A percentile compares a stretch with the other conserved stretches of the same genome.
Evolutionary conservation across 805 yeast species (phyloP).

Genomic region (Saccharomyces eubayanus): DNA sequence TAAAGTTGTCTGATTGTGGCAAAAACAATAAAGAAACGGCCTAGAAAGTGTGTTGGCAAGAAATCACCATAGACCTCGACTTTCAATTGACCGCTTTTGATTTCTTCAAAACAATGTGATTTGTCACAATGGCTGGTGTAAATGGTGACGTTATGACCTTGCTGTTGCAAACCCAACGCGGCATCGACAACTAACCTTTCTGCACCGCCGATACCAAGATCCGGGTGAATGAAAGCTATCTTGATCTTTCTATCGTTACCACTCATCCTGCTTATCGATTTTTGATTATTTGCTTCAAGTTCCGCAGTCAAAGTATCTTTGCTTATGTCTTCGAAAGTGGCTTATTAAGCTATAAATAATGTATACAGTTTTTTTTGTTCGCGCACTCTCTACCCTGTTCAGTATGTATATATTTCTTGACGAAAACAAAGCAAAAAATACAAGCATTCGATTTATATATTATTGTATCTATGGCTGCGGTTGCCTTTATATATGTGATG

Average conservation of each 20-base stretch:
- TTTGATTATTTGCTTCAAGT: background rate
- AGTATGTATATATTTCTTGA: background rate
- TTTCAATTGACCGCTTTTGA: conserved; percentile 45
- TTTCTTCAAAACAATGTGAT: conserved; percentile 86
- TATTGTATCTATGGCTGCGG: background rate
- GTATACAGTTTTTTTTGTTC: background rate
- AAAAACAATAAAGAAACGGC: conserved; percentile 68
- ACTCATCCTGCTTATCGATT: background rate
- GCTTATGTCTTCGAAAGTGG: background rate
- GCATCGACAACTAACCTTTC: conserved; percentile 95
- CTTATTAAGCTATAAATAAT: background rate
- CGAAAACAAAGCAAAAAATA: background rate
- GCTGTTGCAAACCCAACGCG: conserved; percentile 73
- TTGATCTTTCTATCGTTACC: conserved; percentile 29
- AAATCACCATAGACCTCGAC: conserved; percentile 77
- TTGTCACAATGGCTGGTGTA: conserved; percentile 88
- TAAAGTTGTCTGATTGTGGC: conserved; percentile 79
- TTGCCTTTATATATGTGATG: background rate
- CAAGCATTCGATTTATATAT: background rate
- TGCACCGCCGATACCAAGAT: conserved; percentile 95
- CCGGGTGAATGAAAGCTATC: conserved; percentile 90
- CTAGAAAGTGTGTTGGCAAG: conserved; percentile 61
- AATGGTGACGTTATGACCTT: conserved; percentile 54
- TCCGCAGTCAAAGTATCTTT: background rate
- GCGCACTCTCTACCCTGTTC: background rate